Percentiles rank a stretch among this genome's conserved stretches.
phyloP scores from a whole-genome alignment of 495 filamentous ascomycete genomes.

The Aspergillus ostianus region DNA sequence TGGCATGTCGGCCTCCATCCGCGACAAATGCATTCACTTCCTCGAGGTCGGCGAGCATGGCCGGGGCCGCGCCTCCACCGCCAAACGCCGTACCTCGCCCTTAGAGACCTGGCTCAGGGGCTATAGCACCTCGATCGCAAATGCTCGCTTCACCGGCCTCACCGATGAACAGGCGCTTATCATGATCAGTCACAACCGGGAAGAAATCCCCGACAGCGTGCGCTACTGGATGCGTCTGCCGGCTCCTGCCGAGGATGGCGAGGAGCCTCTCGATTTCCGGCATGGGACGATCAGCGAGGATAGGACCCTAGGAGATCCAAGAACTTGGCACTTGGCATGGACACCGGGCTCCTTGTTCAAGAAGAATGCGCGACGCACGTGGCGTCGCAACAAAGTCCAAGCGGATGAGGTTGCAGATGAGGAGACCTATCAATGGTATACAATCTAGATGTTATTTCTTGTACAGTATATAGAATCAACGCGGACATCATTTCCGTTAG shows the following conservation, averaged over 20 bases:
- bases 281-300: slow-evolving; percentile 27
- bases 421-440: slow-evolving; percentile 16
- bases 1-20: slow-evolving; percentile 78
- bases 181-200: slow-evolving; percentile 82
- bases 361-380: slow-evolving; percentile 5
- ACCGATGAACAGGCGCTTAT: slow-evolving; percentile 72
- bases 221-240: slow-evolving; percentile 80
- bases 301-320: slow-evolving; percentile 19
- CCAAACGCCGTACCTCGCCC: slow-evolving; percentile 5
- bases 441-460: slow-evolving; percentile 4
- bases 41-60: slow-evolving; percentile 58
- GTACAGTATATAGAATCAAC: too few relatives aligned
- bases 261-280: slow-evolving; percentile 41
- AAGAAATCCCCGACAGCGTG: slow-evolving; percentile 81
- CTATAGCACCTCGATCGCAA: slow-evolving; percentile 3
- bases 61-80: slow-evolving; percentile 1
- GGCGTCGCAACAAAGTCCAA: neutral
- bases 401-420: slow-evolving; percentile 12
- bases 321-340: slow-evolving; percentile 34
- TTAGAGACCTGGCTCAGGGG: slow-evolving; percentile 13
- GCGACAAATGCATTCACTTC: slow-evolving; percentile 80
- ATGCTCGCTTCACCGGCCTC: slow-evolving; percentile 36
- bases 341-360: slow-evolving; percentile 27
- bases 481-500: too few relatives aligned
- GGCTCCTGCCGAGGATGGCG: slow-evolving; percentile 39